Base-by-base conservation (phyloP, 2,329 filamentous ascomycete genomes). In the Capronia americana region DNA sequence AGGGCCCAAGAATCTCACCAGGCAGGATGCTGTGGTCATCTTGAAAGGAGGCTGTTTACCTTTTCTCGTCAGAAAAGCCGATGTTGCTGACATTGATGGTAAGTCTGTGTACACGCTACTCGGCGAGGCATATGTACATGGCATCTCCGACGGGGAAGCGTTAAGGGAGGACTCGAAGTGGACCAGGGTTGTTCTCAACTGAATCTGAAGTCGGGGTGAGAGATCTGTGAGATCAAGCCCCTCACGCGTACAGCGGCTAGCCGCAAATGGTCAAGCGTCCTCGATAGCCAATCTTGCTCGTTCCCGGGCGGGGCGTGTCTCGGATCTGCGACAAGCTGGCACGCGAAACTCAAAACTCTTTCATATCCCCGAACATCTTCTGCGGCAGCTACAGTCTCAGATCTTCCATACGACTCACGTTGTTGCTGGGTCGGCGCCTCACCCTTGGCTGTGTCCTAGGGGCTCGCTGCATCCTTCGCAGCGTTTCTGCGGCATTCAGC, bases 371-470 rank as follows among this genome's bases (percentile, higher is more conserved):
- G 41, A 50, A 34, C 50, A 63, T 11, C 44, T 54, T 59, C 56
- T 64, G 62, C 44, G 12, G 62, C 62, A 64, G 28, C 55, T 48
- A 30, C 30, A 34, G 62, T 63, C 57, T 63, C 65, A 61, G 41
- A 28, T 46, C 46, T 50, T 17, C 34, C 57, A 23, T 48, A 55
- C 58, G 58, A 50, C 48, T 54, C 58, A 38, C 30, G 12, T 23
- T 20, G 30, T 61, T 61, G 58, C 46, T 34, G 20, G 58, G 46
- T 38, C 30, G 58, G 58, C 58, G 58, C 58, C 48, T 61, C 58
- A 61, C 28, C 48, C 54, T 28, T 30, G 26, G 41, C 28, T 54
- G 2, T 51, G 24, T 48, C 3, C 34, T 28, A 51, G 48, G 48
- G 48, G 48, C 10, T 51, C 23, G 48, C 14, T 51, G 10, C 24